Conservation (phyloP, 2,329 filamentous ascomycete genomes). For the Monosporascus sp. region DNA sequence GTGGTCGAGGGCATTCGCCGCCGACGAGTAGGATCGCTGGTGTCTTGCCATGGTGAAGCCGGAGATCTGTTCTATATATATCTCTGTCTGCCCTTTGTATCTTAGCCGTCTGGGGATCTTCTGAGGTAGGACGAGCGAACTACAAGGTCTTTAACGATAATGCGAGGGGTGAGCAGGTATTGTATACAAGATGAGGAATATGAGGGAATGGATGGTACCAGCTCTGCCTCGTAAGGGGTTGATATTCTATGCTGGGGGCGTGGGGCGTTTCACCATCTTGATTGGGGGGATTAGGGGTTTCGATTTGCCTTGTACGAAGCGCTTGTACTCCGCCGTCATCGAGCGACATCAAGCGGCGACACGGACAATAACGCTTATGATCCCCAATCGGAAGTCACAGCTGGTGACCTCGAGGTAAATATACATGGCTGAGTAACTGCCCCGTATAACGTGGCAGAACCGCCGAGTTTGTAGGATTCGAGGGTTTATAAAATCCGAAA, state of each 20-base stretch:
- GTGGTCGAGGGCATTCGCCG: slow-evolving; percentile 74
- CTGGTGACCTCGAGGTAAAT: not conserved
- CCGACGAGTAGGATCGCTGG: slow-evolving; percentile 29
- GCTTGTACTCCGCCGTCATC: not conserved
- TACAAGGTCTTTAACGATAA: too few species aligned
- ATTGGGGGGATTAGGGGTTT: not conserved
- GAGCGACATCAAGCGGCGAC: not conserved
- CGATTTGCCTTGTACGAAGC: not conserved
- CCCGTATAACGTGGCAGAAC: too few species aligned
- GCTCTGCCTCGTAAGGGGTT: not conserved
- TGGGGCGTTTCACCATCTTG: not conserved
- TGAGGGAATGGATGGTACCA: not conserved
- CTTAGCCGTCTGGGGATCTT: not conserved
- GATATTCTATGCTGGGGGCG: not conserved
- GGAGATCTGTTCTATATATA: not conserved
- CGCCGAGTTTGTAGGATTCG: too few species aligned
- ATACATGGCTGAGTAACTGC: not conserved
- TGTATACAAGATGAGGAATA: too few species aligned
- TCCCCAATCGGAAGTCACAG: not conserved
- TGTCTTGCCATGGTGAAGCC: not conserved
- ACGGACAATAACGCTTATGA: not conserved
- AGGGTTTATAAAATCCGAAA: too few species aligned
- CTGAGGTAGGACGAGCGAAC: not conserved
- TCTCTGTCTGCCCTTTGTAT: not conserved
- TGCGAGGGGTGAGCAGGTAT: too few species aligned